These are phyloP conservation scores for Tetrapisispora pingtungensis DNA, from an alignment of 805 yeast species.

Conservation along the genomic window DNA sequence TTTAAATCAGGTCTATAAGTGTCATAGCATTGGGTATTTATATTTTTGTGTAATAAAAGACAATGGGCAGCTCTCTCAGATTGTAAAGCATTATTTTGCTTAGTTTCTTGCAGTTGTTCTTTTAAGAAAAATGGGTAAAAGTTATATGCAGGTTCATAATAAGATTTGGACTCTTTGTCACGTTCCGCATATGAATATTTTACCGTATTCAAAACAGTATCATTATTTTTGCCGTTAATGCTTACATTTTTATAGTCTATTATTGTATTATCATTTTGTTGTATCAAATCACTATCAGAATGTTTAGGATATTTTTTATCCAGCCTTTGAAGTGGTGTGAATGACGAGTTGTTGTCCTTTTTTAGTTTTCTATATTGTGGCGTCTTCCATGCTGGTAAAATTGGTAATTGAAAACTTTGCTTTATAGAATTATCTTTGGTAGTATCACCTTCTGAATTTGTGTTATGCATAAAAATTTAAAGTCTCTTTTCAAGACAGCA, in stretches of 20 bases:
- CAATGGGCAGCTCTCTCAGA: constrained; percentile 27
- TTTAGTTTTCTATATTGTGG: constrained; percentile 9
- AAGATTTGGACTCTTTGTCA: too few species aligned
- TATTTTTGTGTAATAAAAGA: constrained; percentile 19
- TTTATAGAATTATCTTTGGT: neutral
- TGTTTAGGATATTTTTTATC: neutral
- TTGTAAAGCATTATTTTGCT: constrained; percentile 9
- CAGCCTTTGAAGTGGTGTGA: constrained; percentile 11
- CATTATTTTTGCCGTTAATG: neutral
- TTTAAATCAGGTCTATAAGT: constrained; percentile 22
- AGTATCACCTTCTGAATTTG: neutral
- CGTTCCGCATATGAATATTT: neutral
- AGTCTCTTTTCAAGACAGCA: too few species aligned
- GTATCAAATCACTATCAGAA: neutral
- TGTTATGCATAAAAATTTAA: neutral
- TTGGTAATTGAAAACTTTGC: constrained; percentile 15
- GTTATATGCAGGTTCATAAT: constrained; percentile 3
- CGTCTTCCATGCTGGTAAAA: constrained; percentile 25
- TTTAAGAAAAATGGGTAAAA: constrained; percentile 18
- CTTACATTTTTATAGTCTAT: too few species aligned
- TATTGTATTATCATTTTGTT: constrained; percentile 8
- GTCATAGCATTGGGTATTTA: constrained; percentile 6
- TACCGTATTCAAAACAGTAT: neutral
- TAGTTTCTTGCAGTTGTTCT: constrained; percentile 16
- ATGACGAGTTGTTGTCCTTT: constrained; percentile 5